Conservation (phyloP, 176 grass and related monocot species). For the Bothriochloa decipiens region DNA sequence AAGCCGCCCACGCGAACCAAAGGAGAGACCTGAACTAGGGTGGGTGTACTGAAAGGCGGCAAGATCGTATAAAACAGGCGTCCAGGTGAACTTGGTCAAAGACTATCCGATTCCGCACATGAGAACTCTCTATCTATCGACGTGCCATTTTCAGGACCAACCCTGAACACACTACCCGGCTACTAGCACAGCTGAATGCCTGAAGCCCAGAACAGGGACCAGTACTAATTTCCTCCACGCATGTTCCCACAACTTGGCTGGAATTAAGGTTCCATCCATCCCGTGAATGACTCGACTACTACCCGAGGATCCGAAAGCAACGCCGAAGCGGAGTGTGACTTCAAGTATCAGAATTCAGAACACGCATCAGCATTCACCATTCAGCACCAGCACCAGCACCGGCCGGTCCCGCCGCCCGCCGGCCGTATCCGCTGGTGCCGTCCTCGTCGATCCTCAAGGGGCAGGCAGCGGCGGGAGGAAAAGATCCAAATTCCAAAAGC, state of each 20-base stretch:
- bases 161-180: background rate
- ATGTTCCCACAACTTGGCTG: constrained; percentile 13
- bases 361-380: constrained; percentile 5
- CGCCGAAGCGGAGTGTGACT: background rate
- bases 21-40: background rate
- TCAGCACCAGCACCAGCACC: background rate
- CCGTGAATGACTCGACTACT: constrained; percentile 9
- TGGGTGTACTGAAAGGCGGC: background rate
- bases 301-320: constrained; percentile 5
- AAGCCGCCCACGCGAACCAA: background rate
- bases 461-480: background rate
- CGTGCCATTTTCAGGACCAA: background rate
- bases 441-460: constrained; percentile 52
- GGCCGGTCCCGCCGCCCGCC: background rate
- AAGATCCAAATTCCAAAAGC: constrained; percentile 21
- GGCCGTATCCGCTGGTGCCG: constrained; percentile 29
- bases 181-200: background rate
- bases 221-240: background rate
- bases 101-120: background rate
- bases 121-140: background rate
- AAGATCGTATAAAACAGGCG: background rate
- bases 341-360: constrained; percentile 1
- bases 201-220: background rate
- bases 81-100: background rate
- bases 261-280: constrained; percentile 37